Conservation (phyloP, 1,139 yeast species). For the Geotrichum cucujoidarum region DNA sequence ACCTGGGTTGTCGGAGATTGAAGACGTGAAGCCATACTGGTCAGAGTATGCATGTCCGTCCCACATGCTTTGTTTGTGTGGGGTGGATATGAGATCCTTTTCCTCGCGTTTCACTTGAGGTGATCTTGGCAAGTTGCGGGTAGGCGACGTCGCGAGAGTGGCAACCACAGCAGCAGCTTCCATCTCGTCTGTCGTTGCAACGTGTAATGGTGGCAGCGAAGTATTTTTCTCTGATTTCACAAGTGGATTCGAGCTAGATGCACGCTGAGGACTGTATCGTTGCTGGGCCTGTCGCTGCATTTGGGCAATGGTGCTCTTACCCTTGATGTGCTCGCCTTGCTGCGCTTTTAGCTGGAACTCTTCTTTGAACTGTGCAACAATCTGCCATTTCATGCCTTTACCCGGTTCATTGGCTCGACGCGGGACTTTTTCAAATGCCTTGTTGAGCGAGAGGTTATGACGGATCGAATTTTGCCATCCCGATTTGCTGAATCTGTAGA, state of each 20-base stretch:
- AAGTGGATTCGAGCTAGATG: not conserved
- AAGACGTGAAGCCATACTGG: slow-evolving; percentile 22
- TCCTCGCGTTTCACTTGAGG: not conserved
- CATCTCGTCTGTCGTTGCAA: slow-evolving; percentile 7
- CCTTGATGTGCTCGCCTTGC: slow-evolving; percentile 46
- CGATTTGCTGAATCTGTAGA: slow-evolving; percentile 85
- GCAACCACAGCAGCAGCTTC: slow-evolving; percentile 18
- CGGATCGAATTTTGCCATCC: slow-evolving; percentile 92
- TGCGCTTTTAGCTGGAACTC: slow-evolving; percentile 78
- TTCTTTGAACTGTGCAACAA: slow-evolving; percentile 73
- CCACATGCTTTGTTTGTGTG: slow-evolving; percentile 9
- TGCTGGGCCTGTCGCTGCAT: slow-evolving; percentile 6
- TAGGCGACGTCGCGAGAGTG: slow-evolving; percentile 16
- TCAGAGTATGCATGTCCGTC: slow-evolving; percentile 26
- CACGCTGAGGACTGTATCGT: not conserved
- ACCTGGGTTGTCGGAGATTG: slow-evolving; percentile 5
- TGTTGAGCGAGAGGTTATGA: slow-evolving; percentile 73
- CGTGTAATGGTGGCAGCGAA: not conserved
- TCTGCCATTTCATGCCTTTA: slow-evolving; percentile 99
- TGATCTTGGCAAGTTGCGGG: not conserved
- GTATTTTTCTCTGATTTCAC: not conserved
- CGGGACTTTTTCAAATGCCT: slow-evolving; percentile 92
- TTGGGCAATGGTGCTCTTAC: slow-evolving; percentile 33
- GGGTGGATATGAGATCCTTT: slow-evolving; percentile 9
- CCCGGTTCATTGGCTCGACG: slow-evolving; percentile 96